phyloP scores from a whole-genome alignment of 345 rosid species.

The Trapa incisa region DNA sequence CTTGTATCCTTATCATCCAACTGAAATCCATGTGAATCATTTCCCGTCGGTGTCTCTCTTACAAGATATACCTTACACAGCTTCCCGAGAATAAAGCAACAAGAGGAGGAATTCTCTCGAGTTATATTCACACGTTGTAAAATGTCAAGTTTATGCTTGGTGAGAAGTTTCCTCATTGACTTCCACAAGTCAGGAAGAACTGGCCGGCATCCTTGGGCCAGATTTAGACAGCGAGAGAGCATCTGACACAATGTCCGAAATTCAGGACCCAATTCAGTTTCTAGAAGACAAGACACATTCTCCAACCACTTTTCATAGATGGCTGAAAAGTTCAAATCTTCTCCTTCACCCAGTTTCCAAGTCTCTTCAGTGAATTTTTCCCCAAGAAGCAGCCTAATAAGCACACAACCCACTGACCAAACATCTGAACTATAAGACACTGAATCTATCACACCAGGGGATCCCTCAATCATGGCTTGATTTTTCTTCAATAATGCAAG shows the following conservation, averaged over 20 bases:
- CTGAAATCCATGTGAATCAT: constrained; percentile 12
- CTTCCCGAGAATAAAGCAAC: constrained; percentile 47
- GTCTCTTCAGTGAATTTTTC: constrained; percentile 27
- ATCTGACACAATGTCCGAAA: constrained; percentile 24
- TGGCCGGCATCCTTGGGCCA: constrained; percentile 51
- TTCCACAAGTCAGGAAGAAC: constrained; percentile 47
- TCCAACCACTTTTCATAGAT: constrained; percentile 25
- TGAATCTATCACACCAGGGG: constrained; percentile 13
- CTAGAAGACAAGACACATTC: constrained; percentile 26
- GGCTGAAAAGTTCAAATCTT: constrained; percentile 18
- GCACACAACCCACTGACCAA: constrained; percentile 58
- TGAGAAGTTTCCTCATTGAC: constrained; percentile 42
- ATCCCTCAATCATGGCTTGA: constrained; percentile 14
- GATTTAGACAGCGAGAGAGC: constrained; percentile 43
- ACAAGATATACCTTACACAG: constrained; percentile 20
- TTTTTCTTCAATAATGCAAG: constrained; percentile 30
- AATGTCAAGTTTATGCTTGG: constrained; percentile 21
- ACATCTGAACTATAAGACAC: constrained; percentile 45
- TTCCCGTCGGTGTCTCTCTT: constrained; percentile 14
- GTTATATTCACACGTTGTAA: constrained; percentile 15
- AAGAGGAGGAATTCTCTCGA: constrained; percentile 18
- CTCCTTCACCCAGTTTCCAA: constrained; percentile 16
- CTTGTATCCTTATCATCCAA: constrained; percentile 18
- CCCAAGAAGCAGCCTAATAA: constrained; percentile 47
- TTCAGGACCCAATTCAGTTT: constrained; percentile 22